Evolutionary conservation across 305 asterid species (phyloP).

Genomic region (Nicotiana rustica): DNA sequence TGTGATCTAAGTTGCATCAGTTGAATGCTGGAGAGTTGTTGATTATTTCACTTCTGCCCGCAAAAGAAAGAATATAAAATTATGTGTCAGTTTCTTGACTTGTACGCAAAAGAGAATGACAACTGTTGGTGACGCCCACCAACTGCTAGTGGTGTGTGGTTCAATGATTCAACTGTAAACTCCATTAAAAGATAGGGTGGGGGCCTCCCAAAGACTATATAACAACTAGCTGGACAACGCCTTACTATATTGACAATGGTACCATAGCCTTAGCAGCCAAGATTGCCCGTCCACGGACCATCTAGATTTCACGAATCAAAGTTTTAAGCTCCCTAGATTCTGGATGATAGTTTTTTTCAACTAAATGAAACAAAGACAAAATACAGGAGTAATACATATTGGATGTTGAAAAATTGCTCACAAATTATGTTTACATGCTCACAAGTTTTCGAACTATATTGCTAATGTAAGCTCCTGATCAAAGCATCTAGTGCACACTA

Average conservation of each 20-base stretch:
- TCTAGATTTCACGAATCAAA: not conserved
- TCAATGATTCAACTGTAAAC: constrained; percentile 1
- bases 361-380: not conserved
- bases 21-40: not conserved
- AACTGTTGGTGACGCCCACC: constrained; percentile 18
- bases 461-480: not conserved
- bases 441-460: not conserved
- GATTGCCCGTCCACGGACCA: constrained; percentile 20
- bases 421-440: constrained; percentile 12
- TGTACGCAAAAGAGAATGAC: constrained; percentile 8
- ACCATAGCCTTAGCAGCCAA: constrained; percentile 22
- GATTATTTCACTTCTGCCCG: not conserved
- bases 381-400: not conserved
- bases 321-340: not conserved
- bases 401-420: not conserved
- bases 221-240: not conserved
- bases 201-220: not conserved
- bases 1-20: not conserved
- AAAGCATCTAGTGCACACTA: constrained; percentile 7
- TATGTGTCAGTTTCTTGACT: constrained; percentile 1
- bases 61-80: not conserved
- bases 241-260: not conserved
- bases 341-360: constrained; percentile 3
- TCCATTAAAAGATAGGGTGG: not conserved
- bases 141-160: not conserved